phyloP scores from a whole-genome alignment of 306 rosid genomes.

The Vigna nakashimae region DNA sequence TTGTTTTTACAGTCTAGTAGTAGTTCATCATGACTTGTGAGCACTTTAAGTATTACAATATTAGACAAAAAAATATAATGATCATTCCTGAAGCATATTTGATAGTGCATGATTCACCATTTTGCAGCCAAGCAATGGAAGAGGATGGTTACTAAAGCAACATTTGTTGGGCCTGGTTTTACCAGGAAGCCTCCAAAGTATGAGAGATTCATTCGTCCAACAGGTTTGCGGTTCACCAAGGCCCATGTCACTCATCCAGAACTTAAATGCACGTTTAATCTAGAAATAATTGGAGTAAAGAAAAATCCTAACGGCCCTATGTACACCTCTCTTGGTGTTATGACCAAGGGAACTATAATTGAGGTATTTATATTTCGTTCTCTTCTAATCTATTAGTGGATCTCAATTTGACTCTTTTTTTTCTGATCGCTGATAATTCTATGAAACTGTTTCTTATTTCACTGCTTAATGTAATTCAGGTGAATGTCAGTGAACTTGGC shows the following conservation, averaged over 20 bases:
- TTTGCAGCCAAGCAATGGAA: constrained; percentile 93
- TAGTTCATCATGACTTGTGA: constrained; percentile 10
- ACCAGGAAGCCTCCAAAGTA: constrained; percentile 97
- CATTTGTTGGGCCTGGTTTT: constrained; percentile 91
- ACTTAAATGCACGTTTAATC: constrained; percentile 90
- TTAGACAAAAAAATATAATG: background rate
- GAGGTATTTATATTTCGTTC: constrained; percentile 61
- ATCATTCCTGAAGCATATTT: constrained; percentile 4
- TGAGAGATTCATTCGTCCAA: constrained; percentile 88
- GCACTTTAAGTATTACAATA: background rate
- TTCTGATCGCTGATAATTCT: background rate
- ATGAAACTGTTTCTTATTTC: constrained; percentile 10
- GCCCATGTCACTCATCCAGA: constrained; percentile 96
- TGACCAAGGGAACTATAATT: constrained; percentile 89
- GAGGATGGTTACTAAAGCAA: constrained; percentile 96
- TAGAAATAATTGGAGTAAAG: constrained; percentile 90
- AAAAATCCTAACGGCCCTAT: constrained; percentile 92
- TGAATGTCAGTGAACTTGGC: constrained; percentile 95
- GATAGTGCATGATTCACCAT: constrained; percentile 20
- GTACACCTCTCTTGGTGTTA: constrained; percentile 91
- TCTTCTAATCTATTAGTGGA: constrained; percentile 4
- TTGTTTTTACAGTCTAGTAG: background rate
- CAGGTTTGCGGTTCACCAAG: constrained; percentile 88
- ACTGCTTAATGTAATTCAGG: constrained; percentile 54
- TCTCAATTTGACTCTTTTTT: background rate